A percentile compares a stretch with the other conserved stretches of the same genome.
Conservation (phyloP, 139 green algal species). For the Nannochloris sp. region DNA sequence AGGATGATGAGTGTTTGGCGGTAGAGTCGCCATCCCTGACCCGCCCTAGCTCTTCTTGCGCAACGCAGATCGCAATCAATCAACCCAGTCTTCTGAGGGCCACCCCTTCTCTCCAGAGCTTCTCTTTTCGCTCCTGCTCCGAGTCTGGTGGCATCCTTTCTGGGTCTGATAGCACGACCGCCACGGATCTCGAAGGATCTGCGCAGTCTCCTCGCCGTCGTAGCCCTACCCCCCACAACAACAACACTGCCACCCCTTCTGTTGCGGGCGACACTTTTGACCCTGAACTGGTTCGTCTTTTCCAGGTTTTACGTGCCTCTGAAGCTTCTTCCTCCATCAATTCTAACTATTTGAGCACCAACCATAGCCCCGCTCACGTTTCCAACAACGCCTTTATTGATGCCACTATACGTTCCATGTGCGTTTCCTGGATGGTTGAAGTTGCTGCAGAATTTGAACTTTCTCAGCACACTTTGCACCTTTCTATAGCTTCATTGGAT, state of each 20-base stretch:
- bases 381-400: constrained; percentile 21
- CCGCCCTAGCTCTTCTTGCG: no score
- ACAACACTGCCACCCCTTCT: neutral
- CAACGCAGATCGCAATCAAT: no score
- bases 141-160: neutral
- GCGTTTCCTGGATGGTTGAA: constrained; percentile 41
- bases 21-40: no score
- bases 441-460: constrained; percentile 36
- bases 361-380: neutral
- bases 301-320: constrained; percentile 3
- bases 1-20: no score
- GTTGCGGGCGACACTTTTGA: neutral
- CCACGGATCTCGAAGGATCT: neutral
- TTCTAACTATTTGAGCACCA: constrained; percentile 2
- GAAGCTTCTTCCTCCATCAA: neutral
- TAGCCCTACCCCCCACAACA: neutral
- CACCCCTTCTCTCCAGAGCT: neutral
- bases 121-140: neutral
- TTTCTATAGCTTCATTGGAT: constrained; percentile 33
- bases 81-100: no score
- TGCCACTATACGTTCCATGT: constrained; percentile 29
- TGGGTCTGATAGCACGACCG: neutral
- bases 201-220: neutral
- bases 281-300: neutral
- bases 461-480: constrained; percentile 41